Evolutionary conservation across 169 alveolate genomes (phyloP).

Genomic region (Plasmodium inui): DNA sequence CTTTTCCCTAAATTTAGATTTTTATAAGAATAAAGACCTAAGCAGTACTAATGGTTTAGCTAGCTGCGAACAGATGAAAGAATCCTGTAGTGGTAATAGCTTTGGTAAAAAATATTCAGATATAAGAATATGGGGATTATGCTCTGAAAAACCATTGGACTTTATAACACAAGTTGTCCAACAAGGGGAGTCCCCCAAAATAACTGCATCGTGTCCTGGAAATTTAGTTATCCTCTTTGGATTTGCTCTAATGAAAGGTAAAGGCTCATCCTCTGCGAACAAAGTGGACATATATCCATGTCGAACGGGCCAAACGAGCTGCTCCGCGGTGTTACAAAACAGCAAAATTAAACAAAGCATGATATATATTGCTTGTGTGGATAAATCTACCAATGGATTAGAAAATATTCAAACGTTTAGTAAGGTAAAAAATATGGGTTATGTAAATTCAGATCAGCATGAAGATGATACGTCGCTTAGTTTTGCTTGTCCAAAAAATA

Average conservation of each 20-base stretch:
- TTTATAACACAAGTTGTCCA: conserved; percentile 83
- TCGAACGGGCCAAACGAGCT: conserved; percentile 77
- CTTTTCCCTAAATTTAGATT: conserved; percentile 79
- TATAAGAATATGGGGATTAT: conserved; percentile 83
- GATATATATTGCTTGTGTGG: conserved; percentile 74
- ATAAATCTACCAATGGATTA: conserved; percentile 65
- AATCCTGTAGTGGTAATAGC: conserved; percentile 84
- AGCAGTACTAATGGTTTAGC: conserved; percentile 49
- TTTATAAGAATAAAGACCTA: conserved; percentile 48
- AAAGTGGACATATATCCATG: conserved; percentile 76
- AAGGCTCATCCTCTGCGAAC: conserved; percentile 77
- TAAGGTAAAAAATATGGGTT: conserved; percentile 50
- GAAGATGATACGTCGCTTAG: conserved; percentile 42
- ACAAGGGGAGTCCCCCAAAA: conserved; percentile 73
- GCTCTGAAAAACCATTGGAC: conserved; percentile 83
- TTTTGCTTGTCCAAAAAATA: conserved; percentile 71
- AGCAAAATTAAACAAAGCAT: conserved; percentile 71
- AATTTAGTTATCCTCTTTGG: conserved; percentile 77
- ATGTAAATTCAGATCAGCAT: conserved; percentile 19
- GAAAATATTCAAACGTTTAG: conserved; percentile 69
- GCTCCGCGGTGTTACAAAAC: conserved; percentile 73
- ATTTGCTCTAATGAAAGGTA: conserved; percentile 76
- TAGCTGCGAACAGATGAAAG: conserved; percentile 84
- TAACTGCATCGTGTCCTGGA: conserved; percentile 80
- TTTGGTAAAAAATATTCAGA: conserved; percentile 74